Conservation (phyloP, 345 rosid species). For the Acer campestre region DNA sequence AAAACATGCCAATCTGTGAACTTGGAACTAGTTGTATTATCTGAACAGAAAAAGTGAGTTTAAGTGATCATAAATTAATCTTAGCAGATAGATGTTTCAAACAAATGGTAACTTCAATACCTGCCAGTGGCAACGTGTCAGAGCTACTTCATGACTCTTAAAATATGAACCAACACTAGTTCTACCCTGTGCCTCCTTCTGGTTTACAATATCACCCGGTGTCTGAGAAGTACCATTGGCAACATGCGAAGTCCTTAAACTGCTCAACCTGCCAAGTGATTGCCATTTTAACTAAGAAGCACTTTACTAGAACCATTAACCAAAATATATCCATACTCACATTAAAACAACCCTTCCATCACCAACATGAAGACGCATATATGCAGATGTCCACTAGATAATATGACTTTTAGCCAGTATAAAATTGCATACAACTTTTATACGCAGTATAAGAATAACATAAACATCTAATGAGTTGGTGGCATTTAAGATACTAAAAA, state of each 20-base stretch:
- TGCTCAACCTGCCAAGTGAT: slow-evolving; percentile 57
- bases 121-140: slow-evolving; percentile 89
- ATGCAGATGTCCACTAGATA: neutral
- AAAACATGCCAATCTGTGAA: slow-evolving; percentile 60
- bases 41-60: slow-evolving; percentile 42
- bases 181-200: slow-evolving; percentile 41
- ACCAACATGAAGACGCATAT: neutral
- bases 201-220: slow-evolving; percentile 33
- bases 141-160: slow-evolving; percentile 73
- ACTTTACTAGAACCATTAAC: slow-evolving; percentile 13
- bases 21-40: slow-evolving; percentile 79
- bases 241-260: slow-evolving; percentile 40
- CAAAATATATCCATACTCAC: neutral
- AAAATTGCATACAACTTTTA: neutral
- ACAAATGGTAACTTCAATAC: slow-evolving; percentile 35
- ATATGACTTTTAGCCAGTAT: neutral
- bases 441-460: neutral
- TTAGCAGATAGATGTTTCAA: slow-evolving; percentile 18
- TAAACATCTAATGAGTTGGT: neutral
- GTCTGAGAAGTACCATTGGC: slow-evolving; percentile 32
- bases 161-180: slow-evolving; percentile 79
- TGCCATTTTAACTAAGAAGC: neutral
- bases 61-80: slow-evolving; percentile 26
- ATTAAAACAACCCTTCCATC: neutral
- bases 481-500: neutral